Percentiles rank a stretch among this genome's conserved stretches.
phyloP scores from a whole-genome alignment of 2,329 filamentous ascomycete species.

The Colletotrichum aenigma region DNA sequence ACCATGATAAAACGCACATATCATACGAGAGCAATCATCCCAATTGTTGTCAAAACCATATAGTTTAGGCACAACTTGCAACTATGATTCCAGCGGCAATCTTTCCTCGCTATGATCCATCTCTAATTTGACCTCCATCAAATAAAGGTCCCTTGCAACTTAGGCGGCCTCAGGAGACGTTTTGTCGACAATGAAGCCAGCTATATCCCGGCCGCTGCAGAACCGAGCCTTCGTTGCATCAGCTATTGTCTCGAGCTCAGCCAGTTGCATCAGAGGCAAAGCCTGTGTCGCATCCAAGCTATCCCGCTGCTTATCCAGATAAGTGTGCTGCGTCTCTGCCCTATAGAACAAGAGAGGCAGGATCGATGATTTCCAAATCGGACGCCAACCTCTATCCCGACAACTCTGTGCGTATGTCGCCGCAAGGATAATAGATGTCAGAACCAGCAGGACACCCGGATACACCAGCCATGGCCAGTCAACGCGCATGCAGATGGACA shows the following conservation, averaged over 20 bases:
- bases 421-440: neutral
- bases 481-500: neutral
- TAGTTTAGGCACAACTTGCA: neutral
- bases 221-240: neutral
- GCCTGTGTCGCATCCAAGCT: neutral
- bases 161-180: neutral
- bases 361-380: neutral
- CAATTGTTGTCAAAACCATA: no score
- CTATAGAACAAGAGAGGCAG: neutral
- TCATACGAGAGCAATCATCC: no score
- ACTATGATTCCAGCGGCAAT: neutral
- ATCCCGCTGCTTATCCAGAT: neutral
- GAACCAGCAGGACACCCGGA: neutral
- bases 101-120: neutral
- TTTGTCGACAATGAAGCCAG: neutral
- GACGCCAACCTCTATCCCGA: neutral
- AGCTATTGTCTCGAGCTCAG: neutral
- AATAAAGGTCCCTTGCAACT: neutral
- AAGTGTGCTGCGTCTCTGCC: neutral
- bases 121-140: accelerated
- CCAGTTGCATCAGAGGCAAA: neutral
- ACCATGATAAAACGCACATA: no score
- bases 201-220: neutral
- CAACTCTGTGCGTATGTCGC: neutral
- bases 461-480: neutral